These are phyloP conservation scores for Solanum piurae DNA, from an alignment of 257 asterid genomes.

Conservation along the genomic window DNA sequence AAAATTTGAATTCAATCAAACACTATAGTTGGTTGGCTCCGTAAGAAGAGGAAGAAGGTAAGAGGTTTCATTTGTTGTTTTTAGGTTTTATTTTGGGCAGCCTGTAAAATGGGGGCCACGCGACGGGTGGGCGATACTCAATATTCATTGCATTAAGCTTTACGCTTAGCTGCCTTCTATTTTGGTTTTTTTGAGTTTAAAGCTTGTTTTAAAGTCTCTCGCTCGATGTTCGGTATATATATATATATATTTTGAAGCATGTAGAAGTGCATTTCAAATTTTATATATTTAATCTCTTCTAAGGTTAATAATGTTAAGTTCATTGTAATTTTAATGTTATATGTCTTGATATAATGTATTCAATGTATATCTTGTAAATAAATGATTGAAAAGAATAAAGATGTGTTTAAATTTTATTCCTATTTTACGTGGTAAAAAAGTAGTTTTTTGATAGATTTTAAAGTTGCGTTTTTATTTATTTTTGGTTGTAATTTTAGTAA, in stretches of 20 bases:
- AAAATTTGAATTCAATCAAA: too few relatives aligned
- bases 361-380: too few relatives aligned
- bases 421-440: too few relatives aligned
- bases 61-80: neutral
- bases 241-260: neutral
- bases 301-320: neutral
- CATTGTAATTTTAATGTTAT: neutral
- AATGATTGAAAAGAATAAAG: too few relatives aligned
- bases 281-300: neutral
- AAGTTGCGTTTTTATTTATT: too few relatives aligned
- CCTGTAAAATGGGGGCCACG: constrained; percentile 17
- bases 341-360: neutral
- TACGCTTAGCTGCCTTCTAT: neutral
- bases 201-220: neutral
- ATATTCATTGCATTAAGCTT: neutral
- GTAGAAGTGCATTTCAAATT: neutral
- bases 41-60: neutral
- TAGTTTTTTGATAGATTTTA: too few relatives aligned
- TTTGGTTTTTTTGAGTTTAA: neutral
- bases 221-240: neutral
- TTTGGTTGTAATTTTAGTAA: too few relatives aligned
- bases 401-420: too few relatives aligned
- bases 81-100: constrained; percentile 1
- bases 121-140: neutral
- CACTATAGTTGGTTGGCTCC: neutral